phyloP scores from a whole-genome alignment of 345 rosid species.

The Eucalyptus coolabah region DNA sequence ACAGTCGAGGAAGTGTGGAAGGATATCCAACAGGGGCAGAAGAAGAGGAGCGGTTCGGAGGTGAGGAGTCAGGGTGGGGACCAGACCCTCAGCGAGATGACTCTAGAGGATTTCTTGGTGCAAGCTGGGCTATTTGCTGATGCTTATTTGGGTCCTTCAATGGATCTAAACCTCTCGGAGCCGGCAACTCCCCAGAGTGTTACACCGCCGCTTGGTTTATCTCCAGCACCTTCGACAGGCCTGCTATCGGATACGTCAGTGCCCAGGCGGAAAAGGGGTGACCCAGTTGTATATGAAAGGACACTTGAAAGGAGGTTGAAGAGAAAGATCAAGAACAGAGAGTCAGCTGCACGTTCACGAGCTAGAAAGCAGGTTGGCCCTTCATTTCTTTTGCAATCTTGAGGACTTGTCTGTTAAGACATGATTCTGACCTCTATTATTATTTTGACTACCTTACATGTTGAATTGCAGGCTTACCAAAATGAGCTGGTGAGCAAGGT shows the following conservation, averaged over 20 bases:
- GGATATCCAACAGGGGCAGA: slow-evolving; percentile 40
- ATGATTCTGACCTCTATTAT: not conserved
- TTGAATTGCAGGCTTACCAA: slow-evolving; percentile 38
- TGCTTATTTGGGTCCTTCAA: slow-evolving; percentile 15
- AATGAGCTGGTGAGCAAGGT: slow-evolving; percentile 48
- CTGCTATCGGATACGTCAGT: slow-evolving; percentile 10
- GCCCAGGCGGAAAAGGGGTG: slow-evolving; percentile 21
- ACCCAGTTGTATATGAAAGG: slow-evolving; percentile 22
- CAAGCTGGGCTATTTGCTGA: slow-evolving; percentile 49
- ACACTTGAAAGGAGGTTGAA: slow-evolving; percentile 38
- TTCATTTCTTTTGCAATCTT: not conserved
- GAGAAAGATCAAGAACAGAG: slow-evolving; percentile 70
- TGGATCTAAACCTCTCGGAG: slow-evolving; percentile 17
- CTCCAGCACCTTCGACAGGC: slow-evolving; percentile 25
- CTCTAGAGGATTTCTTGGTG: slow-evolving; percentile 60
- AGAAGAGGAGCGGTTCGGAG: slow-evolving; percentile 21
- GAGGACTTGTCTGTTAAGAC: not conserved
- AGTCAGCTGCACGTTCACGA: slow-evolving; percentile 60
- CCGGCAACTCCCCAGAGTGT: slow-evolving; percentile 5
- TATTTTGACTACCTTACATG: not conserved
- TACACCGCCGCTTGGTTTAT: slow-evolving; percentile 1
- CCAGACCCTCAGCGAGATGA: slow-evolving; percentile 23
- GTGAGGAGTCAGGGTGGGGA: slow-evolving; percentile 11
- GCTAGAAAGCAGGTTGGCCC: slow-evolving; percentile 46
- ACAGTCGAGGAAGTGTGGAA: slow-evolving; percentile 57